These are phyloP conservation scores for Davidsoniella virescens DNA, from an alignment of 2,329 filamentous ascomycete species.

Conservation along the genomic window DNA sequence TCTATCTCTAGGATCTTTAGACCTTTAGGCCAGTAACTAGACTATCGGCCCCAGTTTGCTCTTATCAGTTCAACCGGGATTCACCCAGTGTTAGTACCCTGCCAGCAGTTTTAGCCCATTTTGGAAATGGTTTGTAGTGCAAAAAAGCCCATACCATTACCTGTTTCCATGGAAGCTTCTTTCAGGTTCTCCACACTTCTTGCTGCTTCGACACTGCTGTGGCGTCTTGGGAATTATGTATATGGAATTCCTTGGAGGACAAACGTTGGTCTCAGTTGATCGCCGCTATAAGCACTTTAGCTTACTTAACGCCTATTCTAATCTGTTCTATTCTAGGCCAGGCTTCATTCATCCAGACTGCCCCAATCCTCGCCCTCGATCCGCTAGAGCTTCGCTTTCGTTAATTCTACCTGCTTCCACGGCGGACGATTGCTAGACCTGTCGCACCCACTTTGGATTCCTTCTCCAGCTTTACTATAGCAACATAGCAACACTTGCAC, in stretches of 20 bases:
- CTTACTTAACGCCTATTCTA: not conserved
- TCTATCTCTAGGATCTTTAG: not conserved
- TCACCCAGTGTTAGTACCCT: conserved; percentile 1
- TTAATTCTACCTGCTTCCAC: conserved; percentile 5
- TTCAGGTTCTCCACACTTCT: conserved; percentile 9
- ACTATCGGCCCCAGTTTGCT: not conserved
- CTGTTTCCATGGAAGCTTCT: conserved; percentile 10
- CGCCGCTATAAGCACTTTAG: not conserved
- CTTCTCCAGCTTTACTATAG: conserved; percentile 1
- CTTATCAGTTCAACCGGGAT: not conserved
- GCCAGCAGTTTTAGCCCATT: not conserved
- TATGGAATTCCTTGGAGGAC: too few relatives aligned
- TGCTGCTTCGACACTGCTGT: too few relatives aligned
- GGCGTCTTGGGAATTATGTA: too few relatives aligned
- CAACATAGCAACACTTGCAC: too few relatives aligned
- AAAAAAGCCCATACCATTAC: not conserved
- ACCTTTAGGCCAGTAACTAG: too few relatives aligned
- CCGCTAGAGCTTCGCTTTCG: not conserved
- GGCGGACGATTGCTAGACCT: not conserved
- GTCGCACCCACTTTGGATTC: conserved; percentile 2
- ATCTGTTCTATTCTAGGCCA: not conserved
- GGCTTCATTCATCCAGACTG: too few relatives aligned
- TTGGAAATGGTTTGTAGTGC: not conserved
- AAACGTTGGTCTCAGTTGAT: too few relatives aligned
- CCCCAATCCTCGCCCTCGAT: too few relatives aligned